These are phyloP conservation scores for Colletotrichum tabaci DNA, from an alignment of 2,329 filamentous ascomycete genomes.

Conservation along the genomic window DNA sequence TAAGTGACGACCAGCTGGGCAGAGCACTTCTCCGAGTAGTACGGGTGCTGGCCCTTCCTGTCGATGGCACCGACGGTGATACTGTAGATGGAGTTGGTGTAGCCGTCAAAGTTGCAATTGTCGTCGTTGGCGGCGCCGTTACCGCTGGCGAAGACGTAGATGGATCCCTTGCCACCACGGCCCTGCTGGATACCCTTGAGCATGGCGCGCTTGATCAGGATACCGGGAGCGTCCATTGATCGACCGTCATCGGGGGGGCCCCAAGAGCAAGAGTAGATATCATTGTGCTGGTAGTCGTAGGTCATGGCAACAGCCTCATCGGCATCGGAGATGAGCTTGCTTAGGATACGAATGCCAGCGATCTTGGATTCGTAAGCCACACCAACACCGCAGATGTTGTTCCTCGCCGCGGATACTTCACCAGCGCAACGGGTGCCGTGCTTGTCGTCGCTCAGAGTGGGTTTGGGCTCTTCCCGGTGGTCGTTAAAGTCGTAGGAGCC, in stretches of 20 bases:
- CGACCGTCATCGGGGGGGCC: slow-evolving; percentile 93
- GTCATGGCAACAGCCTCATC: slow-evolving; percentile 95
- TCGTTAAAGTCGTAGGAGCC: slow-evolving; percentile 99
- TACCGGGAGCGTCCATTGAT: slow-evolving; percentile 93
- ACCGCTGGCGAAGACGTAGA: slow-evolving; percentile 97
- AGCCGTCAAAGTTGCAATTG: slow-evolving; percentile 99
- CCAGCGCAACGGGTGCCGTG: slow-evolving; percentile 97
- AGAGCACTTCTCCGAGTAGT: slow-evolving; percentile 97
- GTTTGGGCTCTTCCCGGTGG: slow-evolving; percentile 81
- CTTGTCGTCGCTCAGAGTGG: slow-evolving; percentile 85
- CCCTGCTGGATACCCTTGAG: slow-evolving; percentile 92
- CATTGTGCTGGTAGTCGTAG: slow-evolving; percentile 90
- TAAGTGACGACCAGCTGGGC: slow-evolving; percentile 97
- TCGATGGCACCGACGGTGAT: slow-evolving; percentile 97
- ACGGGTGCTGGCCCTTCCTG: slow-evolving; percentile 87
- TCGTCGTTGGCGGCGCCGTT: slow-evolving; percentile 91
- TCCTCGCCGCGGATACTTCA: slow-evolving; percentile 92
- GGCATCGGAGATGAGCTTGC: slow-evolving; percentile 89
- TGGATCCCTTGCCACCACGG: slow-evolving; percentile 84
- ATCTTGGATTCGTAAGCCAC: slow-evolving; percentile 94
- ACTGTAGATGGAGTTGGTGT: slow-evolving; percentile 99
- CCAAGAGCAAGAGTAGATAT: slow-evolving; percentile 99
- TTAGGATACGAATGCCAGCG: slow-evolving; percentile 92
- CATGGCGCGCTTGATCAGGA: slow-evolving; percentile 92
- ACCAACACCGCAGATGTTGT: slow-evolving; percentile 94